Conservation (phyloP, 352 stramenopile species). For the Pythium utonaiense region DNA sequence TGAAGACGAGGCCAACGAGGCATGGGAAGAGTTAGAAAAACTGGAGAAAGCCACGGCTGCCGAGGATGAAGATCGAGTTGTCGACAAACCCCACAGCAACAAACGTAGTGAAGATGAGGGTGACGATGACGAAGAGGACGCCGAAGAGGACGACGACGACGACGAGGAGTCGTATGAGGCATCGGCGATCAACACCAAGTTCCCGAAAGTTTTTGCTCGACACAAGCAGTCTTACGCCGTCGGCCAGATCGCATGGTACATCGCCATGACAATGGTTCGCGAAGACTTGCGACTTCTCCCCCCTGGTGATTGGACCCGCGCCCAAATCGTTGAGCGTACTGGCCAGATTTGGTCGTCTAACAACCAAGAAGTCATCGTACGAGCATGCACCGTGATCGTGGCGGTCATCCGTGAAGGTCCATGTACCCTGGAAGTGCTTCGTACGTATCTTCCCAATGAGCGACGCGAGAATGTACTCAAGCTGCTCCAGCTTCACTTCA, state of each 20-base stretch:
- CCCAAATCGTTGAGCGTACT: neutral
- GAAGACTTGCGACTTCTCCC: neutral
- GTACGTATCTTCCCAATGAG: neutral
- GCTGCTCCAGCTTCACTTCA: neutral
- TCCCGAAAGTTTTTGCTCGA: neutral
- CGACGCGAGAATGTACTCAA: neutral
- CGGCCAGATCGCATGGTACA: conserved; percentile 7
- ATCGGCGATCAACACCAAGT: conserved; percentile 1
- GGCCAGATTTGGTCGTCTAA: neutral
- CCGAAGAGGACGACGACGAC: conserved; percentile 2
- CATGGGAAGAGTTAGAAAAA: too few species aligned
- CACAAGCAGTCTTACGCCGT: neutral
- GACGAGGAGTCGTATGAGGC: conserved; percentile 1
- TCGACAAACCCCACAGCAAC: too few species aligned
- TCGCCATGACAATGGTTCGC: neutral
- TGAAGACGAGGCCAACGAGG: too few species aligned
- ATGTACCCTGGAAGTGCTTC: neutral
- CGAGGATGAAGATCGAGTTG: too few species aligned
- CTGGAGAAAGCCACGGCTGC: too few species aligned
- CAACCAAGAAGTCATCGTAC: neutral
- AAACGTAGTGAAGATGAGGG: too few species aligned
- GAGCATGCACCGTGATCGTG: neutral
- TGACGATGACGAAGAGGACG: conserved; percentile 12
- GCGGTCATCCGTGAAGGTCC: neutral
- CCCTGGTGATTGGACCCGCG: neutral